Evolutionary conservation across 1,284 basidiomycete genomes (phyloP).

Genomic region (Fomitopsis palustris): DNA sequence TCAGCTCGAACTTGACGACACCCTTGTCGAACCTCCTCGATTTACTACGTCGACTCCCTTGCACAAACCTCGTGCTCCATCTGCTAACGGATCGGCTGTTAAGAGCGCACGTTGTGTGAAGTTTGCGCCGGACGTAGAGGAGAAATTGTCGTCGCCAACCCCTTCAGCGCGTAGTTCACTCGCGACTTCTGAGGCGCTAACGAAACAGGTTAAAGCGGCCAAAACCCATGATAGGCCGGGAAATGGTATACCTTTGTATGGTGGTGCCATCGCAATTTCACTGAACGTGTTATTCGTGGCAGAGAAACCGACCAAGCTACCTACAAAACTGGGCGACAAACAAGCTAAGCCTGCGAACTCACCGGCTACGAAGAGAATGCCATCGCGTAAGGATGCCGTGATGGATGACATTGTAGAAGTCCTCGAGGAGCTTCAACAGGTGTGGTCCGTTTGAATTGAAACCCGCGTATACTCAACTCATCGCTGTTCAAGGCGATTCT

Average conservation of each 20-base stretch:
- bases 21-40: not conserved
- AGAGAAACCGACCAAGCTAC: not conserved
- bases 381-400: conserved; percentile 3
- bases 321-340: not conserved
- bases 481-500: conserved; percentile 35
- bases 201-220: not conserved
- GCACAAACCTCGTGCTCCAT: not conserved
- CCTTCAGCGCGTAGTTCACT: not conserved
- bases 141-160: not conserved
- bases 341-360: not conserved
- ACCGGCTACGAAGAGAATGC: not conserved
- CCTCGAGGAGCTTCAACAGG: conserved; percentile 23
- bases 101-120: conserved; percentile 6
- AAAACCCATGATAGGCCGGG: not conserved
- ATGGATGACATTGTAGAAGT: conserved; percentile 21
- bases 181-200: not conserved
- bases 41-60: conserved; percentile 3
- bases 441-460: not conserved
- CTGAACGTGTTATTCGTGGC: not conserved
- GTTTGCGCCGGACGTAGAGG: conserved; percentile 4
- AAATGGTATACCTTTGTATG: not conserved
- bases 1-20: not conserved
- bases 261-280: not conserved
- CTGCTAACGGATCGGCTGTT: not conserved
- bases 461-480: not conserved